Conservation (phyloP, 2,329 filamentous ascomycete genomes). For the Cladobotryum mycophilum region DNA sequence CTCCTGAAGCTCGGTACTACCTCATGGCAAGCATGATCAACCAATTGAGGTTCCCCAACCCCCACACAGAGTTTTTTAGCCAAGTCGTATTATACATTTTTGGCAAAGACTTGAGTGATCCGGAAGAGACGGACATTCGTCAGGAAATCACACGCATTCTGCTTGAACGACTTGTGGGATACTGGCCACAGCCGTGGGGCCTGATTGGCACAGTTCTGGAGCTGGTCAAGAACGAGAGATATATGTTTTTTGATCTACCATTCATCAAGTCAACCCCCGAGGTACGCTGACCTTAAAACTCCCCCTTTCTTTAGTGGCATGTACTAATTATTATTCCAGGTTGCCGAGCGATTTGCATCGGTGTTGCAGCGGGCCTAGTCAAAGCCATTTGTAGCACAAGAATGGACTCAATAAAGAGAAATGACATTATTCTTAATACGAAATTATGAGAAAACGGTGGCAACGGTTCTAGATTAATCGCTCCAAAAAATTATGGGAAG, state of each 20-base stretch:
- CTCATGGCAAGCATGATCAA: slow-evolving; percentile 80
- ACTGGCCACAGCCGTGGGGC: slow-evolving; percentile 94
- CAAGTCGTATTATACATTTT: slow-evolving; percentile 81
- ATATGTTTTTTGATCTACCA: slow-evolving; percentile 85
- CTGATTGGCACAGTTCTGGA: slow-evolving; percentile 83
- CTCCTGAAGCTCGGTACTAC: slow-evolving; percentile 75
- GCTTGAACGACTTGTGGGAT: slow-evolving; percentile 79
- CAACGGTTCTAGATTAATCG: background rate
- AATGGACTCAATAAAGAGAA: background rate
- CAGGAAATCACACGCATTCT: slow-evolving; percentile 87
- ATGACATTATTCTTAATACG: slow-evolving; percentile 3
- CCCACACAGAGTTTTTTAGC: slow-evolving; percentile 88
- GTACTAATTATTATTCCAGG: slow-evolving; percentile 17
- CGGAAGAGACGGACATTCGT: slow-evolving; percentile 74
- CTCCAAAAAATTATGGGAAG: slow-evolving; percentile 3
- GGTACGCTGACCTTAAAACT: slow-evolving; percentile 39
- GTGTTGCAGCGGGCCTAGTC: slow-evolving; percentile 28
- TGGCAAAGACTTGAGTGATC: slow-evolving; percentile 63
- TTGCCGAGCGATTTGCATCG: slow-evolving; percentile 31
- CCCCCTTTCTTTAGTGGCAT: background rate
- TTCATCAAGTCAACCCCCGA: slow-evolving; percentile 89
- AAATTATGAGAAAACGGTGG: slow-evolving; percentile 8
- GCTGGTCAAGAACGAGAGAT: slow-evolving; percentile 83
- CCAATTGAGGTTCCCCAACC: slow-evolving; percentile 84
- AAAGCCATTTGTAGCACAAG: background rate